Conservation (phyloP, 208 protist species). For the Wallacemonas rigidus region DNA sequence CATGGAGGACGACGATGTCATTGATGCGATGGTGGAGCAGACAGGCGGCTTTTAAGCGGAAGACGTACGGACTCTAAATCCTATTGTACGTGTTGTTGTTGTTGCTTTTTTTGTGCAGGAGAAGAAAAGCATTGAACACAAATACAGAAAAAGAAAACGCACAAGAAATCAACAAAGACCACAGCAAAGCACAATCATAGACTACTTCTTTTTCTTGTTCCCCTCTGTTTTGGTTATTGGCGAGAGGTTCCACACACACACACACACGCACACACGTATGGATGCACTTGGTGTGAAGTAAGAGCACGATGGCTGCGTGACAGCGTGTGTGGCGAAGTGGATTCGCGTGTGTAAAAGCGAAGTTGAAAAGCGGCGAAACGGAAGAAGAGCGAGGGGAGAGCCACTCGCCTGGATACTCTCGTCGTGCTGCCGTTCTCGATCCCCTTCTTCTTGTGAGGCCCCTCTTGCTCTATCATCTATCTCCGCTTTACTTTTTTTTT, state of each 20-base stretch:
- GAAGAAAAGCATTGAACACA: not conserved
- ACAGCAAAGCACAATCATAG: not conserved
- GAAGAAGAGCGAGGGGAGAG: too few species aligned
- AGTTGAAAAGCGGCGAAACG: too few species aligned
- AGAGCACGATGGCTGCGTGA: too few species aligned
- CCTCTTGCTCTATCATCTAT: too few species aligned
- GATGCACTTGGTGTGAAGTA: too few species aligned
- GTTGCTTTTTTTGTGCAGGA: conserved; percentile 4
- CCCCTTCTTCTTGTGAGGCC: too few species aligned
- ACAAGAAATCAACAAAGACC: not conserved
- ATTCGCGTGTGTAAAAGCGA: too few species aligned
- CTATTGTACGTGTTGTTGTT: conserved; percentile 1
- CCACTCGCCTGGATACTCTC: too few species aligned
- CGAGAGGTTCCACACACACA: not conserved
- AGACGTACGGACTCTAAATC: conserved; percentile 7
- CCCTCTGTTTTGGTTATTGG: conserved; percentile 13
- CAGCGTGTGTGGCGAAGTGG: too few species aligned
- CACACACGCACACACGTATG: conserved; percentile 1
- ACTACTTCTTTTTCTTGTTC: conserved; percentile 17
- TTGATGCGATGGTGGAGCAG: conserved; percentile 95
- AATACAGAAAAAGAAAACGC: not conserved
- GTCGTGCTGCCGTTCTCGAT: too few species aligned
- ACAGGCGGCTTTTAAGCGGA: conserved; percentile 47
- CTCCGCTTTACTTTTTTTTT: too few species aligned
- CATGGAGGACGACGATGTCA: conserved; percentile 95